Evolutionary conservation across 495 filamentous ascomycete species (phyloP), one percentile per base, ranked within the genome.

Genomic region (Venustampulla echinocandica): DNA sequence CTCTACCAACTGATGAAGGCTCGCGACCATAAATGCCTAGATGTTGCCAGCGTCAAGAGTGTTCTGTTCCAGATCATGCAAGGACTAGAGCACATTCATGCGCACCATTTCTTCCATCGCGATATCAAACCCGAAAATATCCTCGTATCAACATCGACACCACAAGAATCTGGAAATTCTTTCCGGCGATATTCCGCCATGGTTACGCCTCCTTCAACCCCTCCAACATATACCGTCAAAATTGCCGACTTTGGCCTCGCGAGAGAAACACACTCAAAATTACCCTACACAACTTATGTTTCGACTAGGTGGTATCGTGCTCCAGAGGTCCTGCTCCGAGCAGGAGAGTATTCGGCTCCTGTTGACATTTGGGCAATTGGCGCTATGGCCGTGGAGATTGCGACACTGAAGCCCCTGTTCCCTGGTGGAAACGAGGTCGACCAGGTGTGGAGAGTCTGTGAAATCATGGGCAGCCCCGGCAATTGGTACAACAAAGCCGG

Each of bases 51-150:
- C 50, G 93, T 99, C 46, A 97, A 99, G 71, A 97, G 90, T 67
- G 93, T 99, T 54, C 68, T 99, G 18, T 96, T 83, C 64, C 93
- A 99, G 67, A 99, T 99, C 54, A 75, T 99, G 62, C 84, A 86
- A 11, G 93, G 93, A 38, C 75, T 99, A 21, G 88, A 97, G 55
- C 93, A 99, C 58, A 95, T 99, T 48, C 93, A 99, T 63, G 84
- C 88, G 27, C 85, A 97, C 65, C 77, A 84, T 57, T 99, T 99
- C 71, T 99, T 99, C 67, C 93, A 99, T 64, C 87, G 93, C 50
- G 93, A 99, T 58, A 96, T 99, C 67, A 99, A 99, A 59, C 93
- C 93, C 6, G 93, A 99, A 64, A 99, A 97, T 59, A 99, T 97
- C 46, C 78, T 99, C 14, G 93, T 99, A 0, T 95, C 93, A 1